phyloP scores from a whole-genome alignment of 768 basidiomycete species.

The Rhizopogon roseolus region DNA sequence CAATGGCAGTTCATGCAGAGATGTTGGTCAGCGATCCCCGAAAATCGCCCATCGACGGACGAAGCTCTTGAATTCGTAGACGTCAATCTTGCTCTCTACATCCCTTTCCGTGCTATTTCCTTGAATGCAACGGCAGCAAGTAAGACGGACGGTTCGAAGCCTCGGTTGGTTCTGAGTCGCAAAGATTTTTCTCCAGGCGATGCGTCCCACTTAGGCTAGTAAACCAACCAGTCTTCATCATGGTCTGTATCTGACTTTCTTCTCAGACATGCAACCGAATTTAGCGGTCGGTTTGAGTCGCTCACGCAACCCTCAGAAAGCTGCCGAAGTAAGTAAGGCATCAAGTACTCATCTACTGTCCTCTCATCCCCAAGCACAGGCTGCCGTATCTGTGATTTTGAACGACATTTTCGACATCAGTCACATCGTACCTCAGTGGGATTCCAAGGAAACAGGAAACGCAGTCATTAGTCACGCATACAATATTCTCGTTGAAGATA shows the following conservation, averaged over 20 bases:
- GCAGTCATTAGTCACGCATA: background rate
- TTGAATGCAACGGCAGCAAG: background rate
- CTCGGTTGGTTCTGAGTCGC: background rate
- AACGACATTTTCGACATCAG: background rate
- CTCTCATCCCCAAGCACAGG: background rate
- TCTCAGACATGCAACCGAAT: background rate
- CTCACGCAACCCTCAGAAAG: background rate
- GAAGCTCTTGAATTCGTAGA: conserved; percentile 1
- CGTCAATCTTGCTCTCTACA: background rate
- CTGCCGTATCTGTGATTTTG: background rate
- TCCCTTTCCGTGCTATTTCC: background rate
- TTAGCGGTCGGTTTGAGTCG: background rate
- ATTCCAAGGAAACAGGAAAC: background rate
- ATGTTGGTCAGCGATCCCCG: conserved; percentile 10
- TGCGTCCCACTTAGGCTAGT: background rate
- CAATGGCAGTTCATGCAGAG: conserved; percentile 2
- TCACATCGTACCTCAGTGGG: background rate
- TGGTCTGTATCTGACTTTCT: background rate
- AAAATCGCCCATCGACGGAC: background rate
- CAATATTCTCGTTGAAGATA: background rate
- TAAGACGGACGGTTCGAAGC: background rate
- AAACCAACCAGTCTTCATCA: too few species aligned
- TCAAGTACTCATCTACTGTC: too few species aligned
- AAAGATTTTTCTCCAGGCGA: background rate
- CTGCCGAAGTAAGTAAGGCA: background rate